Evolutionary conservation across 2,329 filamentous ascomycete genomes (phyloP).

Genomic region (Dryadomyces quercus-mongolicae): DNA sequence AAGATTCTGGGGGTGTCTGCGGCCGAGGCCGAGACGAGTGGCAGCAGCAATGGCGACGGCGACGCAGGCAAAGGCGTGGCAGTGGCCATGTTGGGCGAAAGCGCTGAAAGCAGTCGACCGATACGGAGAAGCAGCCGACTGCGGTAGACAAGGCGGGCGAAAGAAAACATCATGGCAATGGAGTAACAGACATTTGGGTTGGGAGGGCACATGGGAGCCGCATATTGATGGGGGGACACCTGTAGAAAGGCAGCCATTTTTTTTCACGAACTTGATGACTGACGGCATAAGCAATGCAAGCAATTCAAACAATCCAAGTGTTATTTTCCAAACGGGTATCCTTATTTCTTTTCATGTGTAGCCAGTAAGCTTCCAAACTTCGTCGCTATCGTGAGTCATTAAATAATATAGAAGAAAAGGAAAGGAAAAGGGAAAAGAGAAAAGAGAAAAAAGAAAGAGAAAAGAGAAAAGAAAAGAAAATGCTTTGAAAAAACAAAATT

Average conservation of each 20-base stretch:
- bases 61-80: too few relatives aligned
- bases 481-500: not conserved
- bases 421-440: not conserved
- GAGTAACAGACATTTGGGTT: too few relatives aligned
- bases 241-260: too few relatives aligned
- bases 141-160: not conserved
- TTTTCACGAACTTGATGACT: too few relatives aligned
- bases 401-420: slow-evolving; percentile 1
- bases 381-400: not conserved
- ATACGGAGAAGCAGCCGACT: not conserved
- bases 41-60: not conserved
- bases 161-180: too few relatives aligned
- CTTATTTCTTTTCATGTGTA: too few relatives aligned
- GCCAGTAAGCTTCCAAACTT: not conserved
- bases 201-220: too few relatives aligned
- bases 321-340: too few relatives aligned
- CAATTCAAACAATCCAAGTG: too few relatives aligned
- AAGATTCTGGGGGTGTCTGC: slow-evolving; percentile 23
- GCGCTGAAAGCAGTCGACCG: not conserved
- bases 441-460: not conserved
- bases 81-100: too few relatives aligned
- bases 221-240: too few relatives aligned
- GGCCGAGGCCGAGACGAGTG: not conserved
- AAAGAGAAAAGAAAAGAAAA: not conserved
- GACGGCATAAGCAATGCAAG: too few relatives aligned